These are phyloP conservation scores for Diplocarpon mali DNA, from an alignment of 2,329 filamentous ascomycete genomes.

Conservation along the genomic window DNA sequence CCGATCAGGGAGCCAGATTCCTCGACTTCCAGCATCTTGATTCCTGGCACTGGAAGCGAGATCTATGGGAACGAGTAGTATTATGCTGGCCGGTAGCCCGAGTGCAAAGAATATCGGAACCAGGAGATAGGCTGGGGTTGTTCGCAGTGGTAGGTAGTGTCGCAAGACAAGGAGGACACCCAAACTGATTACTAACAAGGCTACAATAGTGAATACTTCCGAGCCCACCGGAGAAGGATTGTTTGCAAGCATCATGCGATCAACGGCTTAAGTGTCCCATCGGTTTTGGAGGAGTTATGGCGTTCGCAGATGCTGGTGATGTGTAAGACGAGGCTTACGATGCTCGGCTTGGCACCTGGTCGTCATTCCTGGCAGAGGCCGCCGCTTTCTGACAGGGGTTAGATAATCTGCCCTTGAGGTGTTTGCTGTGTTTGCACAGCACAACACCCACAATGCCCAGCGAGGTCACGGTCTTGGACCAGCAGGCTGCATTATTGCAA, in stretches of 20 bases:
- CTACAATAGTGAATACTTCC: constrained; percentile 62
- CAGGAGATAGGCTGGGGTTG: constrained; percentile 80
- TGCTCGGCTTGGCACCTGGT: not conserved
- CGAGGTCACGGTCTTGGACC: too few species aligned
- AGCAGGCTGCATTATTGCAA: not conserved
- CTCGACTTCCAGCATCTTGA: constrained; percentile 58
- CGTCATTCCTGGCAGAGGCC: too few species aligned
- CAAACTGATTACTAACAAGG: constrained; percentile 63
- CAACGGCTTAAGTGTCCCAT: constrained; percentile 10
- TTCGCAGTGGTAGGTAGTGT: constrained; percentile 80
- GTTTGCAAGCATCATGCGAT: constrained; percentile 27
- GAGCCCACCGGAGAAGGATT: constrained; percentile 62
- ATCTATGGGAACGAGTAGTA: constrained; percentile 90
- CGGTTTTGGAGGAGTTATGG: not conserved
- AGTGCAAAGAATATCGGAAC: constrained; percentile 94
- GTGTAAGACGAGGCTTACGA: not conserved
- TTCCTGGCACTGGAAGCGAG: constrained; percentile 74
- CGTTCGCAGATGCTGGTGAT: too few species aligned
- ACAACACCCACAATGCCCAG: too few species aligned
- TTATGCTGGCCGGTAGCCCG: constrained; percentile 80
- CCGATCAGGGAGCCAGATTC: constrained; percentile 75
- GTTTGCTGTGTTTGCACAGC: not conserved
- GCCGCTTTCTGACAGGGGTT: too few species aligned
- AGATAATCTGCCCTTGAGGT: not conserved
- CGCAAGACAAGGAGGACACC: constrained; percentile 76